Percentiles rank a stretch among this genome's conserved stretches.
These are phyloP conservation scores for Candida stauntonica DNA, from an alignment of 805 yeast genomes.

Conservation along the genomic window DNA sequence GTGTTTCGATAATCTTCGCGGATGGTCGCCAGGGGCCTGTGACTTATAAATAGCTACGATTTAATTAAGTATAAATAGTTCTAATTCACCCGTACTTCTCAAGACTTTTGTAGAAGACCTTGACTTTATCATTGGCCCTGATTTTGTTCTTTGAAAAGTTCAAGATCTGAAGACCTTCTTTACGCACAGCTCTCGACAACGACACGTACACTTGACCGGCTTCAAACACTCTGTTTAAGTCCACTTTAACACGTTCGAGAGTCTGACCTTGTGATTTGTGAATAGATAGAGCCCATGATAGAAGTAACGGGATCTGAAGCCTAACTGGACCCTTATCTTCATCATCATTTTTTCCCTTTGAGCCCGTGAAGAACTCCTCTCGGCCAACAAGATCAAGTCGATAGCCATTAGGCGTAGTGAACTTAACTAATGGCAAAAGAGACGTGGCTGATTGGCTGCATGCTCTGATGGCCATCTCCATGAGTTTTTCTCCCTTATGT, in stretches of 20 bases:
- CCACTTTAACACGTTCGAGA: constrained; percentile 63
- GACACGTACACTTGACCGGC: constrained; percentile 86
- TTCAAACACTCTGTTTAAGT: constrained; percentile 62
- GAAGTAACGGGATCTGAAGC: constrained; percentile 60
- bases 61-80: no score
- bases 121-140: constrained; percentile 56
- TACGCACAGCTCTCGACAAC: constrained; percentile 68
- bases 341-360: constrained; percentile 28
- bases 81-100: constrained; percentile 16
- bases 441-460: neutral
- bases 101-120: constrained; percentile 51
- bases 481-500: constrained; percentile 13
- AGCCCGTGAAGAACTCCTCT: constrained; percentile 27
- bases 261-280: constrained; percentile 89
- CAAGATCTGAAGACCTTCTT: constrained; percentile 57
- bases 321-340: constrained; percentile 32
- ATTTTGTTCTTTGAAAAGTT: constrained; percentile 61
- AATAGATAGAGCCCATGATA: constrained; percentile 82
- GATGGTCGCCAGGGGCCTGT: neutral
- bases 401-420: constrained; percentile 34
- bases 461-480: constrained; percentile 20
- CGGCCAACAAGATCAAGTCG: constrained; percentile 6
- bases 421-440: constrained; percentile 43
- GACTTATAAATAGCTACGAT: neutral
- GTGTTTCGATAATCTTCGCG: neutral